Conservation (phyloP, 2,329 filamentous ascomycete species). For the Penicillium polonicum region DNA sequence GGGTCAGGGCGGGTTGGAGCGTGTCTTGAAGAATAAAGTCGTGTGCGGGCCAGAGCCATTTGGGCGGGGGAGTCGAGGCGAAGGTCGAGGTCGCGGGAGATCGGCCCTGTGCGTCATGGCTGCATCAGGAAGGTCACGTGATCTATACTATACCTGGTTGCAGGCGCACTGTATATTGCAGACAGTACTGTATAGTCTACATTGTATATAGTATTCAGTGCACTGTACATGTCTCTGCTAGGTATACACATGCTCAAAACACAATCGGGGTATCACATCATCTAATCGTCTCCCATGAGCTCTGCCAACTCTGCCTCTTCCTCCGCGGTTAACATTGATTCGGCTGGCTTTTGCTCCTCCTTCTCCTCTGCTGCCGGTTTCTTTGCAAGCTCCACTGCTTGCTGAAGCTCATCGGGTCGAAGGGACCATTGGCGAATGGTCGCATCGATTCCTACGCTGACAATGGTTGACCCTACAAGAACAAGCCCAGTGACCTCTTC, state of each 20-base stretch:
- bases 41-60: constrained; percentile 11
- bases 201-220: constrained; percentile 1
- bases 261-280: constrained; percentile 18
- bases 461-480: constrained; percentile 58
- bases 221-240: background rate
- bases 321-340: constrained; percentile 70
- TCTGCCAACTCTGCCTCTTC: constrained; percentile 92
- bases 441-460: constrained; percentile 85
- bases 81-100: constrained; percentile 26
- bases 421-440: constrained; percentile 85
- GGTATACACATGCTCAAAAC: constrained; percentile 1
- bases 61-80: constrained; percentile 22
- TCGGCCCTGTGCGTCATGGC: constrained; percentile 37
- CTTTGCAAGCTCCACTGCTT: constrained; percentile 52
- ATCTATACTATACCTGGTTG: background rate
- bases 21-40: constrained; percentile 1
- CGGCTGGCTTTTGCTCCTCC: constrained; percentile 47
- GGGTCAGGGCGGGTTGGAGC: background rate
- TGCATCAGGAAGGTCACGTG: constrained; percentile 31
- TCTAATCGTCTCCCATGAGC: constrained; percentile 70
- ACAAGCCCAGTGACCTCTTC: constrained; percentile 86
- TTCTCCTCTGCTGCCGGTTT: constrained; percentile 47
- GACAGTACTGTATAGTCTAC: background rate
- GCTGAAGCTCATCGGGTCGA: constrained; percentile 59
- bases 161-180: background rate